Evolutionary conservation across 805 yeast genomes (phyloP), one percentile per base, ranked within the genome.

Genomic region (Monosporozyma yasuniensis): DNA sequence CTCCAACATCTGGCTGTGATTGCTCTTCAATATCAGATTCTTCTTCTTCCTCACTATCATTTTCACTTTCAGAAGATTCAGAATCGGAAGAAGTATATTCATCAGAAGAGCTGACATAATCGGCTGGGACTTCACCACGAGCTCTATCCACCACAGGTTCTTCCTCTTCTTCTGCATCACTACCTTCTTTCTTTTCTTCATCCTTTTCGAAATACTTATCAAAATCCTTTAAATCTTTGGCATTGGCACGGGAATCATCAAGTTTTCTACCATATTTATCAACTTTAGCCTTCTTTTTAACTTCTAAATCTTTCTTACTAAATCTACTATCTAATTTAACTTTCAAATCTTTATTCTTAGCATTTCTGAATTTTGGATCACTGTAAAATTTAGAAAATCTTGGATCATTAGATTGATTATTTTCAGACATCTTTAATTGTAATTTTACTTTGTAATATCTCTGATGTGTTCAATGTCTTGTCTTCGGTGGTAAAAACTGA

Each of bases 181-280:
- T 56, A 1, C 68, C 48, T 16, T 53, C 60, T 14, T 57, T 59
- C 39, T 57, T 56, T 14, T 53, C 59, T 2, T 54, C 61, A 1
- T 70, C 75, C 47, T 79, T 69, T 44, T 80, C 80, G 58, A 83
- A 87, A 58, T 81, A 84, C 53, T 81, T 79, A 53, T 83, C 83
- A 58, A 85, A 75, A 56, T 79, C 83, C 48, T 70, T 68, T 48
- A 66, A 65, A 6, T 78, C 76, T 32, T 72, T 67, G 32, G 61
- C 56, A 27, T 50, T 48, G 14, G 45, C 50, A 8, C 63, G 68
- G 19, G 58, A 57, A 2, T 64, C 66, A 34, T 72, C 72, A 22
- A 87, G 60, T 57, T 77, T 82, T 64, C 97, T 77, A 44, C 99
- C 99, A 65, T 88, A 91, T 58, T 84, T 81, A 64, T 93, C 98